Conservation (phyloP, 148 eudicot genomes). For the Fallopia convolvulus region DNA sequence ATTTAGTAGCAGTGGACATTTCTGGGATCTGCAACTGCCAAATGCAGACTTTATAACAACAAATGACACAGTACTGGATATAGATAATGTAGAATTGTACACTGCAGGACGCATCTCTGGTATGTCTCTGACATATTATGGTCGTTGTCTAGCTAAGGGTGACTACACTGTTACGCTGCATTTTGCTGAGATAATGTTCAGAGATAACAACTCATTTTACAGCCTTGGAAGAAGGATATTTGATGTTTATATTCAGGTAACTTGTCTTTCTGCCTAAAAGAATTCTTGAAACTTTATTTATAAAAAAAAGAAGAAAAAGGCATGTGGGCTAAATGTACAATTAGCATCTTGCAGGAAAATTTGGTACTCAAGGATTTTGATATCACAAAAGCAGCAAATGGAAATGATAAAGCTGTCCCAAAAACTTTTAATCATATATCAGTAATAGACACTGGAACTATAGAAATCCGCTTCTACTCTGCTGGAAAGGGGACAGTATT, state of each 20-base stretch:
- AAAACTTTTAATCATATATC: slow-evolving; percentile 18
- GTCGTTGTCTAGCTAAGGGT: slow-evolving; percentile 61
- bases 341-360: slow-evolving; percentile 10
- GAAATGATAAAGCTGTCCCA: slow-evolving; percentile 6
- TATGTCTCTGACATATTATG: slow-evolving; percentile 58
- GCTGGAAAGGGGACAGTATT: slow-evolving; percentile 57
- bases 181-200: slow-evolving; percentile 5
- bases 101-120: slow-evolving; percentile 52
- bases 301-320: background rate
- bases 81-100: slow-evolving; percentile 33
- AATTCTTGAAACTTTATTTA: background rate
- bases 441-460: slow-evolving; percentile 16
- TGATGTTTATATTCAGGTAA: slow-evolving; percentile 11
- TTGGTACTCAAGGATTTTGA: slow-evolving; percentile 8
- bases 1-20: slow-evolving; percentile 51
- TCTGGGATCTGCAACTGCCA: slow-evolving; percentile 17
- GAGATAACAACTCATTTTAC: slow-evolving; percentile 7
- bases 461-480: slow-evolving; percentile 47
- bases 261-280: background rate
- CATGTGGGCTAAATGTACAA: background rate
- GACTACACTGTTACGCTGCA: slow-evolving; percentile 26
- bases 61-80: slow-evolving; percentile 17
- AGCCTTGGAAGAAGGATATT: slow-evolving; percentile 11
- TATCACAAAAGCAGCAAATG: slow-evolving; percentile 1
- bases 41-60: slow-evolving; percentile 17